These are phyloP conservation scores for Globisporangium echinulatum DNA, from an alignment of 352 stramenopile species.

Conservation along the genomic window DNA sequence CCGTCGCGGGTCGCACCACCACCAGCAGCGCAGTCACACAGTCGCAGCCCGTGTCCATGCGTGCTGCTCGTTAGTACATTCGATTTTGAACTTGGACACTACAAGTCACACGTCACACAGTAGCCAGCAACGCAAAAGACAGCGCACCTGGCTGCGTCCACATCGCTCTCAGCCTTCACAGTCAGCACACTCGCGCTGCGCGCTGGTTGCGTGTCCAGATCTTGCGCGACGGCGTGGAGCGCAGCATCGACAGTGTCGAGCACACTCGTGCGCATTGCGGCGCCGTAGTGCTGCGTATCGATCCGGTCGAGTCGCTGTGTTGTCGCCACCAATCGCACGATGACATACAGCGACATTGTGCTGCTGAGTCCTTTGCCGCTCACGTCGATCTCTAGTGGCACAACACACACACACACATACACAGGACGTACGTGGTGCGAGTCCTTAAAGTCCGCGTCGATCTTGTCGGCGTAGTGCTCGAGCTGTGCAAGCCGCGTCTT, in stretches of 20 bases:
- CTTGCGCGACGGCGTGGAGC: neutral
- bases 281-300: conserved; percentile 3
- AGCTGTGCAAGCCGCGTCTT: conserved; percentile 38
- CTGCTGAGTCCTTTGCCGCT: no score
- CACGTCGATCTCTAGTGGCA: no score
- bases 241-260: conserved; percentile 2
- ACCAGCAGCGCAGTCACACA: neutral
- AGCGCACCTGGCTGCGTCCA: conserved; percentile 37
- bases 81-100: no score
- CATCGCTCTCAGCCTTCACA: conserved; percentile 32
- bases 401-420: no score
- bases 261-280: neutral
- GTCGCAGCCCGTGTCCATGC: neutral
- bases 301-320: conserved; percentile 17
- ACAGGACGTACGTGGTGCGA: conserved; percentile 23
- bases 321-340: neutral
- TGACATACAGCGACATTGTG: no score
- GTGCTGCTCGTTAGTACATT: no score
- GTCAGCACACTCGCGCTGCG: conserved; percentile 16
- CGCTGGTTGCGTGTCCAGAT: neutral
- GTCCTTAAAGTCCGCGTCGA: conserved; percentile 54
- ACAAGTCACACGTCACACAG: neutral
- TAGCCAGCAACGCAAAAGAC: conserved; percentile 3
- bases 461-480: conserved; percentile 39
- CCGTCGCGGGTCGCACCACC: no score